Evolutionary conservation across 257 asterid species (phyloP), one percentile per base, ranked within the genome.

Genomic region (Solanum habrochaites): DNA sequence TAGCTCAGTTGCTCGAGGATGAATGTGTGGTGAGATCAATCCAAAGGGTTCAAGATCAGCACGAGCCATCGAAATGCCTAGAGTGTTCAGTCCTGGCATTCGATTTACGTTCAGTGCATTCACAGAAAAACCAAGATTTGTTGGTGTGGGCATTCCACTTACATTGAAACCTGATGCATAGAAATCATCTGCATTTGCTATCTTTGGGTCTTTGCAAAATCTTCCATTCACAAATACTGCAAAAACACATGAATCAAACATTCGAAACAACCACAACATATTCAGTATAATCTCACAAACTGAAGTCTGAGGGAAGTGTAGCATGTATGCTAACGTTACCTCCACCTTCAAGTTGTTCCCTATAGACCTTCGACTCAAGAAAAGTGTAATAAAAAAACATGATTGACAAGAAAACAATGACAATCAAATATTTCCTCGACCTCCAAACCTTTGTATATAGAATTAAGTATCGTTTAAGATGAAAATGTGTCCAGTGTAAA

Each of bases 191-290:
- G 87, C 81, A 15, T 0, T 66, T 20, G 78, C 87, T 64, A n/a
- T 29, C 31, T 85, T 67, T 85, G 87, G 11, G 31, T 85, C 78
- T 70, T 85, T 85, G 66, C 87, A 85, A 12, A 27, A 29, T 31
- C 9, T 85, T 5, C 87, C 87, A 85, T 85, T 85, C 66, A 67
- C 45, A 66, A 85, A 67, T 11, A 85, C 87, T 85, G 86, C 86
- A 20, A 20, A 56, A 20, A 56, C 62, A 40, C 67, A 12, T 25
- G 14, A 80, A 27, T 9, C 29, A 49, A 80, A 5, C n/a, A 29
- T 81, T 47, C 47, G 29, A 6, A 80, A 1, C 6, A 37, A 37
- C 39, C 7, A 37, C 39, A 37, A 58, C 27, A 31, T 31, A 69
- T 29, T 3, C 75, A 5, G 0, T 70, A 13, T 70, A 70, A 70